Base-by-base conservation (phyloP, 2,329 filamentous ascomycete genomes). In the Bipolaris zeicola region DNA sequence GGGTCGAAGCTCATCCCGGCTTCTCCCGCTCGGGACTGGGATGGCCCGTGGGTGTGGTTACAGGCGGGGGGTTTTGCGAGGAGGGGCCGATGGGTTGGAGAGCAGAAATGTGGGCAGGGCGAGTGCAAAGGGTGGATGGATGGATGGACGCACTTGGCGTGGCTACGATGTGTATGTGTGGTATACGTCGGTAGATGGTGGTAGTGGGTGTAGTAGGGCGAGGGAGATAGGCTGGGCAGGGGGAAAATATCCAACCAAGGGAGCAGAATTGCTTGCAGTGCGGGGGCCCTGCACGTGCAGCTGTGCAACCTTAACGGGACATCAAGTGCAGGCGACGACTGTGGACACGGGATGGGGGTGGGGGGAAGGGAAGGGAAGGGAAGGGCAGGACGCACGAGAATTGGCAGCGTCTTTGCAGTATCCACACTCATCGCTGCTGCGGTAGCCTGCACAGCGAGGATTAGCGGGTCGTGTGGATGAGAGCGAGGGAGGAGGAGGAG, bases 351-450 rank as follows among this genome's bases (percentile, higher is more conserved):
- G 18, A 50, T 43, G 31, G 51, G 51, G 46, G 26, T 36, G 34
- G 50, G 49, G 18, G 48, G 61, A 26, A 42, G 52, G 22, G 22
- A 26, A 42, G 52, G 22, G 22, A 6, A 61, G 26, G 44, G 52
- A 55, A 63, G 57, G 16, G 57, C 50, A 43, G 56, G 16, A 80
- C 80, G 74, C 78, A 82, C 80, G 78, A 70, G 80, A 81, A 64
- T 79, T 70, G 61, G 78, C 75, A 66, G 74, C 71, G 60, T 75
- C 69, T 75, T 81, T 82, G 76, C 80, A 82, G 68, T 82, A 82
- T 52, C 80, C 80, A 68, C 80, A 82, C 57, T 78, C 77, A 63
- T 79, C 76, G 57, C 72, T 73, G 62, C 79, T 77, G 2, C 26
- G 26, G 69, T 82, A 82, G 68, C 80, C 80, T 82, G 55, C 47